Evolutionary conservation across 805 yeast species (phyloP), one percentile per base, ranked within the genome.

Genomic region (Metschnikowia amazonensis): DNA sequence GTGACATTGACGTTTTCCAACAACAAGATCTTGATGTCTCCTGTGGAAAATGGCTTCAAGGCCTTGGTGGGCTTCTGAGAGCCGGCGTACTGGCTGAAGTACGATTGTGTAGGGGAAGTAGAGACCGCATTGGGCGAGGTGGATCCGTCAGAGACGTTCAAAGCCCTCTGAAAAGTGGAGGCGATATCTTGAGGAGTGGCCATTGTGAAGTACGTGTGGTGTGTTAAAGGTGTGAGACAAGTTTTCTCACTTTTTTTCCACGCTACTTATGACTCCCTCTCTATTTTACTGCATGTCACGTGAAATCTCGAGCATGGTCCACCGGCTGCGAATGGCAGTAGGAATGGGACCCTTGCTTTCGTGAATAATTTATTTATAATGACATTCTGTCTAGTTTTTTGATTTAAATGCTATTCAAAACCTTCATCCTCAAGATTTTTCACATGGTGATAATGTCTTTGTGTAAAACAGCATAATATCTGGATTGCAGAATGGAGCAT

Each of bases 1-100:
- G 97, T 89, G 67, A 79, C 77, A 65, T 94, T 94, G 58, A 94
- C 96, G 61, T 94, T 94, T 71, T 94, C 99, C 52, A 94, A 75
- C 53, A 94, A 70, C 57, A 94, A 74, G 50, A 94, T 86, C 73
- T 90, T 92, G 71, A 92, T 85, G 63, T 94, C 99, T 52, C 94
- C 97, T 45, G 96, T 86, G 54, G 92, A 83, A 66, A 92, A 94
- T 17, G 99, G 99, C 71, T 92, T 94, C 63, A 94, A 77, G 25
- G 85, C 77, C 70, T 86, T 88, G 40, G 79, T 69, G 31, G 79
- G 73, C 56, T 79, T 81, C 44, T 64, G 65, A 43, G 72, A 69
- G 20, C 75, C 74, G 45, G 63, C 63, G 53, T 72, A 75, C 52
- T 80, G 82, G 55, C 72, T 76, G 72, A 84, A 67, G 65, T 77